phyloP scores from a whole-genome alignment of 2,329 filamentous ascomycete species.

The Neurospora crassa region DNA sequence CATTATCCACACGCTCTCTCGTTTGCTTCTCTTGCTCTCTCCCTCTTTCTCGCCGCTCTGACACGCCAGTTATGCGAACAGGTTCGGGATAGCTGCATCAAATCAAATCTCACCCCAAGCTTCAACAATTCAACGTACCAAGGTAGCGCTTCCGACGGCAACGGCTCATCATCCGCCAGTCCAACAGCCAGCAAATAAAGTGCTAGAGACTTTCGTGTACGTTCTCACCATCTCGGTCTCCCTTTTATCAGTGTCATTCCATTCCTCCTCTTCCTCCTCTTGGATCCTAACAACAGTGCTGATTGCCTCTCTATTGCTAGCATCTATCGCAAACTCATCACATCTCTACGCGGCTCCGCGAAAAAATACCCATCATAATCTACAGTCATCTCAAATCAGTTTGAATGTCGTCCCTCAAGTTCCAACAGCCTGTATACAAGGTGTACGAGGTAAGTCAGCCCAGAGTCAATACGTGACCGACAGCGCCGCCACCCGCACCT shows the following conservation, averaged over 20 bases:
- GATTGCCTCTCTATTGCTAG: not conserved
- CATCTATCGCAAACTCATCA: not conserved
- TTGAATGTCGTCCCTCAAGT: conserved; percentile 51
- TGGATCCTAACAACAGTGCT: not conserved
- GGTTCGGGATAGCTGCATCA: conserved; percentile 36
- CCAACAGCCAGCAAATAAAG: not conserved
- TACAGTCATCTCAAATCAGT: conserved; percentile 24
- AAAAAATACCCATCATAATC: not conserved
- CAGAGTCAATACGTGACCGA: not conserved
- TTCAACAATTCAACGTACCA: not conserved
- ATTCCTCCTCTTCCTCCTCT: not conserved
- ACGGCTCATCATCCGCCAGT: not conserved
- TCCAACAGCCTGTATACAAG: conserved; percentile 46
- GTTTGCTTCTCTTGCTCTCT: conserved; percentile 8
- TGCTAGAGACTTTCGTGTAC: not conserved
- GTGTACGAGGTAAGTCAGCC: conserved; percentile 46
- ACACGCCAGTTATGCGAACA: conserved; percentile 32
- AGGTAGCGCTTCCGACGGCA: not conserved
- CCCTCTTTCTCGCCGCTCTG: conserved; percentile 16
- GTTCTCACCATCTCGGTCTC: not conserved
- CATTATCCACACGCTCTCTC: not conserved
- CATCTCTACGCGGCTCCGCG: not conserved
- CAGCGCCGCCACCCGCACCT: not conserved
- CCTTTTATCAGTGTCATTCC: not conserved
- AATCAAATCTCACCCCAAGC: conserved; percentile 26